Evolutionary conservation across 2,329 filamentous ascomycete genomes (phyloP), one percentile per base, ranked within the genome.

Genomic region (Bipolaris oryzae): DNA sequence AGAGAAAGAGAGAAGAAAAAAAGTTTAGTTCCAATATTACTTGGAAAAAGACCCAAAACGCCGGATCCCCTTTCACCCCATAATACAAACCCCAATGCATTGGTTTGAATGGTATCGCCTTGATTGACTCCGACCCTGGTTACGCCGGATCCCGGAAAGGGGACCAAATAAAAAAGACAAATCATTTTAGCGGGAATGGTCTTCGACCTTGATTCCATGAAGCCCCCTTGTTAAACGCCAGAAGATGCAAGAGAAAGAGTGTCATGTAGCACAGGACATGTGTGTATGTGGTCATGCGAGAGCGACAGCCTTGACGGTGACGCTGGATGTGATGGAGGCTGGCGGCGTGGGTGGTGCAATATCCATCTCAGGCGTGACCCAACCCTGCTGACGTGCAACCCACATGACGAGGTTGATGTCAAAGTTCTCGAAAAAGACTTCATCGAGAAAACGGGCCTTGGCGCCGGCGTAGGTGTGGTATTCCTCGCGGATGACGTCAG

Each of bases 401-500:
- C 75, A 76, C 59, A 77, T 72, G 46, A 81, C 70, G 3, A 69
- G 64, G 33, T 76, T 74, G 35, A 78, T 71, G 58, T 81, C 77
- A 63, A 80, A 81, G 23, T 69, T 64, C 45, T 75, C 72, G 59
- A 82, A 81, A 66, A 81, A 79, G 1, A 72, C 69, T 49, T 80
- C 75, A 57, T 82, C 80, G 20, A 78, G 74, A 16, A 76, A 70
- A 28, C 84, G 80, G 15, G 80, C 76, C 58, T 85, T 85, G 0
- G 78, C 76, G 34, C 72, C 74, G 0, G 83, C 80, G 64, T 87
- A 93, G 1, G 79, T 78, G 60, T 82, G 80, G 78, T 96, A 96
- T 75, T 97, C 93, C 48, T 85, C 81, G 34, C 95, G 75, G 34
- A 90, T 85, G 15, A 80, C 78, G 1, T 82, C 74, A 1, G 86